Percentiles rank a stretch among this genome's conserved stretches.
Evolutionary conservation across 192 early-diverging fungal genomes (phyloP).

Genomic region (Dissophora globulifera): DNA sequence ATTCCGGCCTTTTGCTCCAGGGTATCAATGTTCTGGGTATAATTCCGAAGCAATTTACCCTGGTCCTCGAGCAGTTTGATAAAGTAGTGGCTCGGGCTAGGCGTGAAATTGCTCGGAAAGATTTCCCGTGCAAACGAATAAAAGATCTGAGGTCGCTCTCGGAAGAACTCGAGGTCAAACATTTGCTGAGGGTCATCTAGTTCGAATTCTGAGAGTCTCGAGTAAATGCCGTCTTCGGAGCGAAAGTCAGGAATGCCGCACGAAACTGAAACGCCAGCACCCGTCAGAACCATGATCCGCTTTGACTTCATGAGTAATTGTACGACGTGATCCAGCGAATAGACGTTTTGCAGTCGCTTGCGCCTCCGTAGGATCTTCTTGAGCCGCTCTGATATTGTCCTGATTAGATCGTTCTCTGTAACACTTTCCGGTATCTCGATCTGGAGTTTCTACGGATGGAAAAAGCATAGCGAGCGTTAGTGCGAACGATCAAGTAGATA

Average conservation of each 20-base stretch:
- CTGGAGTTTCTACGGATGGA: conserved; percentile 11
- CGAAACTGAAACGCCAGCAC: conserved; percentile 91
- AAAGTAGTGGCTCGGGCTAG: conserved; percentile 89
- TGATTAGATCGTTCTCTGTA: conserved; percentile 68
- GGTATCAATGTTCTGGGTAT: conserved; percentile 98
- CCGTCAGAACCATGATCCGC: conserved; percentile 92
- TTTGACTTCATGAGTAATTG: conserved; percentile 63
- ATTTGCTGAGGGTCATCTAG: conserved; percentile 94
- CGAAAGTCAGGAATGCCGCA: conserved; percentile 98
- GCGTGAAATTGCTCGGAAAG: conserved; percentile 88
- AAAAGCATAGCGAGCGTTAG: too few relatives aligned
- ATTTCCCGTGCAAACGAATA: conserved; percentile 96
- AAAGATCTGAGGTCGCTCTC: conserved; percentile 88
- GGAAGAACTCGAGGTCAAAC: conserved; percentile 95
- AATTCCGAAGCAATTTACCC: conserved; percentile 89
- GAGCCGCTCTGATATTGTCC: conserved; percentile 67
- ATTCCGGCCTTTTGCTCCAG: conserved; percentile 92
- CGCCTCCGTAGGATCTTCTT: conserved; percentile 67
- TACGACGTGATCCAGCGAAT: conserved; percentile 73
- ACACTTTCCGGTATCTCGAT: conserved; percentile 55
- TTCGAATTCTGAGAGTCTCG: conserved; percentile 86
- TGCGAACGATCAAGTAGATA: too few relatives aligned
- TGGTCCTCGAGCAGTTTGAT: conserved; percentile 87
- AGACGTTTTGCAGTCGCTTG: conserved; percentile 62
- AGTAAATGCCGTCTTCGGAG: conserved; percentile 93